These are phyloP conservation scores for Ormosia semicastrata DNA, from an alignment of 306 rosid species.

Conservation along the genomic window DNA sequence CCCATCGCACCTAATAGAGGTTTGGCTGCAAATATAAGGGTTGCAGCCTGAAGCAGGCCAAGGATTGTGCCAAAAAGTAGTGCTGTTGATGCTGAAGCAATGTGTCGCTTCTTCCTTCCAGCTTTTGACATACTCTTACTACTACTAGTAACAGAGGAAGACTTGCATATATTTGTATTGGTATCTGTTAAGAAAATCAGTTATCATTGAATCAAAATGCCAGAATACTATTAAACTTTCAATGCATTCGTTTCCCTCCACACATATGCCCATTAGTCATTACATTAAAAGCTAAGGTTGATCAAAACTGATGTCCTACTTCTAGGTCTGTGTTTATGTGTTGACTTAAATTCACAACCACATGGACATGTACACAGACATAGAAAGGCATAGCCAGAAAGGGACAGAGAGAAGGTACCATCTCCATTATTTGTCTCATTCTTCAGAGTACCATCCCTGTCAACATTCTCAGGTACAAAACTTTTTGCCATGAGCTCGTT, in stretches of 20 bases:
- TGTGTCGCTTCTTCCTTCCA: slow-evolving; percentile 47
- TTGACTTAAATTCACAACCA: not conserved
- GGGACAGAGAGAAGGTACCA: slow-evolving; percentile 28
- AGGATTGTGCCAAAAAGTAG: slow-evolving; percentile 75
- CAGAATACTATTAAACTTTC: not conserved
- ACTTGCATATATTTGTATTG: slow-evolving; percentile 23
- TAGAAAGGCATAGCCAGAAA: not conserved
- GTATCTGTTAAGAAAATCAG: slow-evolving; percentile 32
- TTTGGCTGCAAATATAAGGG: slow-evolving; percentile 66
- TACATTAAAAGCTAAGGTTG: not conserved
- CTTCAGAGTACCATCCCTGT: slow-evolving; percentile 17
- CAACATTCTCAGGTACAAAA: slow-evolving; percentile 8
- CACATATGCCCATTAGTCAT: not conserved
- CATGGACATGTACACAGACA: not conserved
- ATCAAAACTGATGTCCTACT: not conserved
- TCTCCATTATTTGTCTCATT: slow-evolving; percentile 22
- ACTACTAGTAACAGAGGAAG: slow-evolving; percentile 8
- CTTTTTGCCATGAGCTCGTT: slow-evolving; percentile 6
- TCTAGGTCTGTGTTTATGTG: too few species aligned
- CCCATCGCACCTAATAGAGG: slow-evolving; percentile 83
- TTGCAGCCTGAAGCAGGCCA: slow-evolving; percentile 76
- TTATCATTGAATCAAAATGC: not conserved
- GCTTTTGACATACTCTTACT: slow-evolving; percentile 31
- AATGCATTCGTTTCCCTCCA: not conserved
- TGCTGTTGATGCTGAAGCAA: slow-evolving; percentile 95